These are phyloP conservation scores for Trichoderma sp. DNA, from an alignment of 2,329 filamentous ascomycete genomes.

Conservation along the genomic window DNA sequence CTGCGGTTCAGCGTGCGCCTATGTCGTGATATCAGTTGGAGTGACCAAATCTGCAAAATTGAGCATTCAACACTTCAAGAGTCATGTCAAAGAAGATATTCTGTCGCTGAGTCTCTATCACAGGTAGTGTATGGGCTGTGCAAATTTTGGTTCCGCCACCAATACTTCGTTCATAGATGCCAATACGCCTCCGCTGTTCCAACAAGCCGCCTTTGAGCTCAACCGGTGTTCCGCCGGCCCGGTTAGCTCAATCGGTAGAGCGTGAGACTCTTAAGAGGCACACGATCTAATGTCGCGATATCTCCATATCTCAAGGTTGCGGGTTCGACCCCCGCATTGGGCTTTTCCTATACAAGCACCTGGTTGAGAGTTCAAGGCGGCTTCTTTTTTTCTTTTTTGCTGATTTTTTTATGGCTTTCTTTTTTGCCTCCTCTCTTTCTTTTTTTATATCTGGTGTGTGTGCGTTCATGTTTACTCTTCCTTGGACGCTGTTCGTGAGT, in stretches of 20 bases:
- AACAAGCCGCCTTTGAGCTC: neutral
- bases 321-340: slow-evolving; percentile 51
- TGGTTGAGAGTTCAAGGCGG: neutral
- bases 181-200: neutral
- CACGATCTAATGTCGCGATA: slow-evolving; percentile 26
- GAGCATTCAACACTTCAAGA: no score
- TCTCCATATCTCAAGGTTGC: slow-evolving; percentile 48
- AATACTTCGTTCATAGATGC: rapidly evolving
- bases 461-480: no score
- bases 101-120: no score
- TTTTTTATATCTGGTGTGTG: no score
- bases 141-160: no score
- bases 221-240: slow-evolving; percentile 24
- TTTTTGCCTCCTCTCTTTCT: no score
- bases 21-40: no score
- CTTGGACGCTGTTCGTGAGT: no score
- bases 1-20: no score
- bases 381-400: neutral
- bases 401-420: neutral
- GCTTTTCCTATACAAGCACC: slow-evolving; percentile 36
- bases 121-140: no score
- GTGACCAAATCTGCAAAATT: no score
- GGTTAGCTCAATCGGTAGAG: slow-evolving; percentile 54
- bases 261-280: slow-evolving; percentile 61
- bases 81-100: no score